Evolutionary conservation across 352 stramenopile genomes (phyloP).

Genomic region (Saprolegnia parasitica): DNA sequence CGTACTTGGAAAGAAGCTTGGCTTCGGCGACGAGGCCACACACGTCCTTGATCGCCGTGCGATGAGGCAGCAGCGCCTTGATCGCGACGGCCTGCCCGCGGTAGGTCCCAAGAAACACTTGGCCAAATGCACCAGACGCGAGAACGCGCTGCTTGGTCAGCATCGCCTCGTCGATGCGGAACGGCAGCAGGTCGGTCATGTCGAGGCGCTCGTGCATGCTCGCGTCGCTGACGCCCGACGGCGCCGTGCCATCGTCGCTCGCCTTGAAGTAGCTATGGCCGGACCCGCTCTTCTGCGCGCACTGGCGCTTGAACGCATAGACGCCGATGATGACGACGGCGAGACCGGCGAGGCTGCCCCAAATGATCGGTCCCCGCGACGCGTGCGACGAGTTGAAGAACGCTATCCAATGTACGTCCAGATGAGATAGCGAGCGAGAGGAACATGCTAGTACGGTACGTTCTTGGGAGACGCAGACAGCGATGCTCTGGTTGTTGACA

Average conservation of each 20-base stretch:
- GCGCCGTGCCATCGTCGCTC: not conserved
- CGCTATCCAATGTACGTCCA: not conserved
- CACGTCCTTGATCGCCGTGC: conserved; percentile 51
- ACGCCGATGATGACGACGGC: no score
- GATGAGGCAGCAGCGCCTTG: conserved; percentile 49
- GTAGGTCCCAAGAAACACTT: conserved; percentile 63
- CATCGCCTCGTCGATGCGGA: not conserved
- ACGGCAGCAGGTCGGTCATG: not conserved
- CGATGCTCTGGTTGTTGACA: no score
- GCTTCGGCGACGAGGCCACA: conserved; percentile 52
- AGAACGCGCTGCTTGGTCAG: conserved; percentile 23
- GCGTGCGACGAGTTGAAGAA: not conserved
- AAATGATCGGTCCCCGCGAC: no score
- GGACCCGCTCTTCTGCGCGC: no score
- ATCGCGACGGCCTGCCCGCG: conserved; percentile 60
- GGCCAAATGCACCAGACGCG: conserved; percentile 53
- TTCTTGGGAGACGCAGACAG: no score
- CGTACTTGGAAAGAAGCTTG: conserved; percentile 44
- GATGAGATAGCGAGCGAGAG: no score
- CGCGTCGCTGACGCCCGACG: no score
- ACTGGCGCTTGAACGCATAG: no score
- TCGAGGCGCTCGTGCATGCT: not conserved
- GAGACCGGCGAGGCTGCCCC: no score
- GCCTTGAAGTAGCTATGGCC: no score
- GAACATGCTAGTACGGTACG: no score